Evolutionary conservation across 805 yeast genomes (phyloP).

Genomic region (Candida chauliodis): DNA sequence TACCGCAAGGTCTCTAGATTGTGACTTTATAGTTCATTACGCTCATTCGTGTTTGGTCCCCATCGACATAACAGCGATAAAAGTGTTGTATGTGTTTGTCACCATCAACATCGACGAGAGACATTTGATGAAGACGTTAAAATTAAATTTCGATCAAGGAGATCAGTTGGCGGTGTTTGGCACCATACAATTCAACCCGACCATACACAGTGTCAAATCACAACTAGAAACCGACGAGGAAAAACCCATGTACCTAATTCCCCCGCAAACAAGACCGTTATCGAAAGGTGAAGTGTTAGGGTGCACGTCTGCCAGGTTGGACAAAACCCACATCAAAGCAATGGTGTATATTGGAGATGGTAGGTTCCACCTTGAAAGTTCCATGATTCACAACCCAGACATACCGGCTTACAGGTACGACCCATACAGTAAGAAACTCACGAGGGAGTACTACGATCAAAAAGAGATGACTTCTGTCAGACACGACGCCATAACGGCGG

Average conservation of each 20-base stretch:
- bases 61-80: constrained; percentile 83
- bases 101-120: constrained; percentile 84
- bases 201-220: constrained; percentile 74
- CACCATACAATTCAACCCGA: constrained; percentile 95
- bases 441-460: constrained; percentile 85
- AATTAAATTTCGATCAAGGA: constrained; percentile 63
- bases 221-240: constrained; percentile 49
- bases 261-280: constrained; percentile 90
- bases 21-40: constrained; percentile 93
- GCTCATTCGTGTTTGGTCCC: constrained; percentile 98
- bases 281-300: constrained; percentile 96
- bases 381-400: constrained; percentile 95
- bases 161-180: constrained; percentile 81
- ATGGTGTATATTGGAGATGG: constrained; percentile 96
- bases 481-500: constrained; percentile 66
- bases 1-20: constrained; percentile 87
- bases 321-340: constrained; percentile 61
- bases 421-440: constrained; percentile 89
- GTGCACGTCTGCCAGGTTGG: constrained; percentile 85
- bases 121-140: constrained; percentile 75
- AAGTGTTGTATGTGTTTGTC: constrained; percentile 92
- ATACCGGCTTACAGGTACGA: constrained; percentile 92
- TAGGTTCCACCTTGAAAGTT: constrained; percentile 88
- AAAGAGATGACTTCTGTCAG: constrained; percentile 74
- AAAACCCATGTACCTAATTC: constrained; percentile 56